Evolutionary conservation across 2,329 filamentous ascomycete species (phyloP).

Genomic region (Aspergillus latus): DNA sequence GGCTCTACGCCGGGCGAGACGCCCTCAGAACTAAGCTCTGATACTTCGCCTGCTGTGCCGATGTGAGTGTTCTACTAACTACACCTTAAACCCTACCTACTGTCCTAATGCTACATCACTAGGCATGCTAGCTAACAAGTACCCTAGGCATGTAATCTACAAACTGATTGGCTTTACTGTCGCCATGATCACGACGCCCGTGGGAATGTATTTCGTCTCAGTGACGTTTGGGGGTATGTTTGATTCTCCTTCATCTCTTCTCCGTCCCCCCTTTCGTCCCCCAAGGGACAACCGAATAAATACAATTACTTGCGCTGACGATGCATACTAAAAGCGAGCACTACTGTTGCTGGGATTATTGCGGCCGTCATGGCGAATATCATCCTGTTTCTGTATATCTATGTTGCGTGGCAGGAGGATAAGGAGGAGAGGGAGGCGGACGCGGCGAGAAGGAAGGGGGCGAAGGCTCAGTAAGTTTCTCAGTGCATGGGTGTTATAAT

Average conservation of each 20-base stretch:
- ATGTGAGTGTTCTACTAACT: slow-evolving; percentile 55
- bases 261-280: neutral
- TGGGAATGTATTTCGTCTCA: slow-evolving; percentile 84
- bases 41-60: slow-evolving; percentile 80
- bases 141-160: slow-evolving; percentile 68
- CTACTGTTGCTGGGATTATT: slow-evolving; percentile 79
- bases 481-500: neutral
- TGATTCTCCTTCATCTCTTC: slow-evolving; percentile 4
- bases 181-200: slow-evolving; percentile 84
- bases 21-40: slow-evolving; percentile 56
- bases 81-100: neutral
- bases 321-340: slow-evolving; percentile 65
- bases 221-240: slow-evolving; percentile 74
- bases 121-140: neutral
- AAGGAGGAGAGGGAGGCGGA: slow-evolving; percentile 69
- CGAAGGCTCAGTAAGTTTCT: slow-evolving; percentile 43
- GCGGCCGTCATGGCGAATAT: slow-evolving; percentile 90
- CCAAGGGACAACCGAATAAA: neutral
- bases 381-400: slow-evolving; percentile 83
- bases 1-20: slow-evolving; percentile 33
- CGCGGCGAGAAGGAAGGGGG: slow-evolving; percentile 55
- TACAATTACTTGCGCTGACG: neutral
- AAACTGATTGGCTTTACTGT: slow-evolving; percentile 89
- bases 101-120: neutral
- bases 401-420: slow-evolving; percentile 91